A percentile compares a stretch with the other conserved stretches of the same genome.
Evolutionary conservation across 73 alveolate species (phyloP).

Genomic region (Uronychia binucleata): DNA sequence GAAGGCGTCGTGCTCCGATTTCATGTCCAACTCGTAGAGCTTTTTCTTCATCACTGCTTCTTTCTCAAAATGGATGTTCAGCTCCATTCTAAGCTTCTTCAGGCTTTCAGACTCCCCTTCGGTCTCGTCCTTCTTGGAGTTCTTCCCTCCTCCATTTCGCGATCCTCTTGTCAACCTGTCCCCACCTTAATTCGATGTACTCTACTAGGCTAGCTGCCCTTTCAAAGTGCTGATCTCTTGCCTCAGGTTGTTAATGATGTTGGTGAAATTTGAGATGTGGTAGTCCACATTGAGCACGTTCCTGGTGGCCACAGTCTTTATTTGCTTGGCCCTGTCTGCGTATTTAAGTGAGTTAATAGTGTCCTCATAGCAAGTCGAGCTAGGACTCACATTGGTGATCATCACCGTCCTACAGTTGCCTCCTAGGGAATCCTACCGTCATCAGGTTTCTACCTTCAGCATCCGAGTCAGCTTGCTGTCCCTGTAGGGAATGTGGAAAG

Average conservation of each 20-base stretch:
- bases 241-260: slow-evolving; percentile 77
- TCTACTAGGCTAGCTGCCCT: slow-evolving; percentile 38
- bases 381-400: slow-evolving; percentile 93
- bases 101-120: slow-evolving; percentile 10
- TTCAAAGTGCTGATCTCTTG: slow-evolving; percentile 78
- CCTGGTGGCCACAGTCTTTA: slow-evolving; percentile 81
- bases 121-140: slow-evolving; percentile 5
- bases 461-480: slow-evolving; percentile 94
- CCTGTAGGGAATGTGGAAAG: slow-evolving; percentile 92
- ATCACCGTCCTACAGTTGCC: slow-evolving; percentile 95
- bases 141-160: too few species aligned
- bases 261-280: slow-evolving; percentile 75
- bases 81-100: slow-evolving; percentile 48
- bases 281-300: slow-evolving; percentile 79
- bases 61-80: slow-evolving; percentile 62
- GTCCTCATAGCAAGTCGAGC: slow-evolving; percentile 82
- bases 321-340: slow-evolving; percentile 94
- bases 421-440: slow-evolving; percentile 82
- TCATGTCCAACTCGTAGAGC: slow-evolving; percentile 52
- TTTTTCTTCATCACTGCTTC: slow-evolving; percentile 59
- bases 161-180: too few species aligned
- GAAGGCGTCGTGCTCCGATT: slow-evolving; percentile 54
- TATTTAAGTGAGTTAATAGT: slow-evolving; percentile 92
- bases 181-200: too few species aligned
- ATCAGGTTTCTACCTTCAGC: slow-evolving; percentile 44